A percentile compares a stretch with the other conserved stretches of the same genome.
phyloP scores from a whole-genome alignment of 164 flowering plant genomes.

The Tetrastigma voinierianum region DNA sequence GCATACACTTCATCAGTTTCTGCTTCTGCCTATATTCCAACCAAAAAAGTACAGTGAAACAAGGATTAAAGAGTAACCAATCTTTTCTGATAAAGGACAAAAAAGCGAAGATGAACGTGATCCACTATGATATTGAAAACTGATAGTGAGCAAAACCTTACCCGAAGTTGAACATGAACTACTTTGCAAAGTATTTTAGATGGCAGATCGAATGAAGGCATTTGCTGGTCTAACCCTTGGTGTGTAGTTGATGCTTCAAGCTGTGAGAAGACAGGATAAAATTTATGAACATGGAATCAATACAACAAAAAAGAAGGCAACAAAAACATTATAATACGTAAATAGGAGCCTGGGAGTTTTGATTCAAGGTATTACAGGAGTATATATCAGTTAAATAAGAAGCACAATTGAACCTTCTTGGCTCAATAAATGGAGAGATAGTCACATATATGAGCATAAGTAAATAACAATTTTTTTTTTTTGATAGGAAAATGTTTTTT shows the following conservation, averaged over 20 bases:
- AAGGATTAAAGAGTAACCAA: neutral
- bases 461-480: too few relatives aligned
- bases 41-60: slow-evolving; percentile 5
- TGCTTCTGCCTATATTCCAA: slow-evolving; percentile 38
- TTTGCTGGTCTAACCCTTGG: neutral
- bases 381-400: too few relatives aligned
- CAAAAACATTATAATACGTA: too few relatives aligned
- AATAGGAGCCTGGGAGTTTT: too few relatives aligned
- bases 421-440: too few relatives aligned
- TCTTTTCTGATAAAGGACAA: neutral
- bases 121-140: neutral
- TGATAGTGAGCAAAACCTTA: slow-evolving; percentile 14
- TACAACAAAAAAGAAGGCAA: neutral
- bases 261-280: slow-evolving; percentile 7
- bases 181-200: slow-evolving; percentile 4
- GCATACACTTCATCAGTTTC: slow-evolving; percentile 24
- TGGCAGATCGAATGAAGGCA: neutral
- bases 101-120: neutral
- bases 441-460: too few relatives aligned
- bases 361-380: too few relatives aligned
- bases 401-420: neutral
- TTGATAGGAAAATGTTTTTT: neutral
- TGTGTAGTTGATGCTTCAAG: slow-evolving; percentile 19
- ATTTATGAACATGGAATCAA: neutral
- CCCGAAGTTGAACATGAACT: neutral